Percentiles rank a stretch among this genome's conserved stretches.
These are phyloP conservation scores for Dactylonectria estremocensis DNA, from an alignment of 2,329 filamentous ascomycete species.

Conservation along the genomic window DNA sequence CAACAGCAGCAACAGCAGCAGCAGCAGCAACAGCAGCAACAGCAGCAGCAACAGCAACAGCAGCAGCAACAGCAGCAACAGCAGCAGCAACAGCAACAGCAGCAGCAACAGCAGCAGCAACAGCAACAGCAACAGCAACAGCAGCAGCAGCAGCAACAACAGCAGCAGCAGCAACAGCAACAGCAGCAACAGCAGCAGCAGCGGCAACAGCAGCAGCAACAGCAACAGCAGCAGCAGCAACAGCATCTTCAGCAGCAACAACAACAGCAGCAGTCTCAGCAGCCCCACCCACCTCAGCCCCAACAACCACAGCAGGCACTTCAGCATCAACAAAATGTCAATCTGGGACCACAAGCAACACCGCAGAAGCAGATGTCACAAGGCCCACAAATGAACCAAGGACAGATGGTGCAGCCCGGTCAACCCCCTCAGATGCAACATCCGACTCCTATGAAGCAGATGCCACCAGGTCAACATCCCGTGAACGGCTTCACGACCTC, in stretches of 20 bases:
- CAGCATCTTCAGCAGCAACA: conserved; percentile 47
- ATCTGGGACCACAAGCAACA: conserved; percentile 46
- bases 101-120: conserved; percentile 51
- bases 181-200: conserved; percentile 46
- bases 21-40: conserved; percentile 51
- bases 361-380: conserved; percentile 56
- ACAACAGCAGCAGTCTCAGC: conserved; percentile 51
- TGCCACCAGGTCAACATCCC: conserved; percentile 57
- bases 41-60: conserved; percentile 47
- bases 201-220: conserved; percentile 59
- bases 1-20: conserved; percentile 54
- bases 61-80: conserved; percentile 52
- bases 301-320: conserved; percentile 56
- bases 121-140: conserved; percentile 47
- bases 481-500: conserved; percentile 58
- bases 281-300: conserved; percentile 35
- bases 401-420: conserved; percentile 54
- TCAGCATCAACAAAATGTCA: conserved; percentile 36
- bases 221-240: conserved; percentile 58
- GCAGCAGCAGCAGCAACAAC: conserved; percentile 52
- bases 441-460: conserved; percentile 59
- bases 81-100: conserved; percentile 62
- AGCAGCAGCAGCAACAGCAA: conserved; percentile 48
- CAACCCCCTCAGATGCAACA: conserved; percentile 50
- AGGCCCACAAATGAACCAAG: conserved; percentile 52